Evolutionary conservation across 441 rosid genomes (phyloP).

Genomic region (Dalechampia spathulata): DNA sequence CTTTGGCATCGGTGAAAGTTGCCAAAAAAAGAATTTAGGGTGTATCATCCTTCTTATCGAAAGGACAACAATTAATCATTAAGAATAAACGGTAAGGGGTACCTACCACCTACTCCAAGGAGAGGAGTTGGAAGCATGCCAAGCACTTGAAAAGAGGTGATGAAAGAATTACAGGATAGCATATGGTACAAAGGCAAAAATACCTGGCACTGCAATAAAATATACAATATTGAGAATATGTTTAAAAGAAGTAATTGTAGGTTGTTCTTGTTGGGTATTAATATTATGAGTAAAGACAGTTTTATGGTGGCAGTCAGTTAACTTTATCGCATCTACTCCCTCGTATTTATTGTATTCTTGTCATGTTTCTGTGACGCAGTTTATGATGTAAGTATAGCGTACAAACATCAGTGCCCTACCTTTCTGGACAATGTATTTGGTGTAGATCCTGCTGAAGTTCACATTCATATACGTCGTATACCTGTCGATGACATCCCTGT

Average conservation of each 20-base stretch:
- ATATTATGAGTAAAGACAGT: no score
- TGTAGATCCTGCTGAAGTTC: slow-evolving; percentile 87
- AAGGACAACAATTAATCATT: neutral
- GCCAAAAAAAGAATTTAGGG: no score
- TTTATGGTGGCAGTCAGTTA: no score
- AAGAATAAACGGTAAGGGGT: no score
- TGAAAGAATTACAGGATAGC: neutral
- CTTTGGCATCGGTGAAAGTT: neutral
- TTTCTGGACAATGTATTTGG: slow-evolving; percentile 90
- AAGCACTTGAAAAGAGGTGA: neutral
- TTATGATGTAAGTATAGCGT: slow-evolving; percentile 84
- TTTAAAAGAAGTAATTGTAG: neutral
- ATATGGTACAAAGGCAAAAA: neutral
- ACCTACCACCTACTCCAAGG: no score
- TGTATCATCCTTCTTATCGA: neutral
- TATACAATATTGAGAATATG: neutral
- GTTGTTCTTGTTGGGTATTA: no score
- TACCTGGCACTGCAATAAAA: neutral
- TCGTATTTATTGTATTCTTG: neutral
- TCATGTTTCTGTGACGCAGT: no score
- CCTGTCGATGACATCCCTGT: slow-evolving; percentile 44
- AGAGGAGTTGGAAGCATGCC: neutral
- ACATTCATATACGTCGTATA: slow-evolving; percentile 65
- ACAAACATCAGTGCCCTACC: slow-evolving; percentile 70
- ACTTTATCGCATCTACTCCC: neutral